phyloP scores from a whole-genome alignment of 176 grass and related monocot genomes.

The Calamus simplicifolius region DNA sequence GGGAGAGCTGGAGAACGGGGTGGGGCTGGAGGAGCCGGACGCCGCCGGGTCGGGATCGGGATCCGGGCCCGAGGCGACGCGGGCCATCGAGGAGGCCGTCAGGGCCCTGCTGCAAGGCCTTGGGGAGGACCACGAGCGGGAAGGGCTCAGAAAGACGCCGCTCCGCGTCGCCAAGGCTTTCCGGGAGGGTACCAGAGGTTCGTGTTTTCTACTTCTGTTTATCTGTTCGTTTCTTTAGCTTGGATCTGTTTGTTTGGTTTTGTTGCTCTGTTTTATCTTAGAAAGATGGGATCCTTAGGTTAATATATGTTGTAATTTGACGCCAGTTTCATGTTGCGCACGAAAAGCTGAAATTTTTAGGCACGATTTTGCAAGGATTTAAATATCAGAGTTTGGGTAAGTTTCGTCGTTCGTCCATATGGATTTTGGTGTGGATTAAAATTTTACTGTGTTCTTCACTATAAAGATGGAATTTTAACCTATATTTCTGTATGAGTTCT shows the following conservation, averaged over 20 bases:
- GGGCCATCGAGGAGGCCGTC: conserved; percentile 36
- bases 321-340: background rate
- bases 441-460: too few relatives aligned
- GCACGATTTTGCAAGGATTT: too few relatives aligned
- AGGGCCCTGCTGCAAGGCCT: conserved; percentile 56
- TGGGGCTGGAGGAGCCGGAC: conserved; percentile 21
- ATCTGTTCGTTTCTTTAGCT: background rate
- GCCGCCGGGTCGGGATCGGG: background rate
- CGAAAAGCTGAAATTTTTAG: background rate
- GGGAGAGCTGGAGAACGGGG: conserved; percentile 12
- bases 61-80: background rate
- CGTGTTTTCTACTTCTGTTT: background rate
- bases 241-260: background rate
- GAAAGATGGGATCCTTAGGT: too few relatives aligned
- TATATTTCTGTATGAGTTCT: too few relatives aligned
- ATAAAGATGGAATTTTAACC: too few relatives aligned
- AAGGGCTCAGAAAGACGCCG: conserved; percentile 65
- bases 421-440: too few relatives aligned
- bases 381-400: too few relatives aligned
- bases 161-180: conserved; percentile 97
- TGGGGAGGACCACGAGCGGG: conserved; percentile 72
- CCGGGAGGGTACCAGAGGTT: conserved; percentile 72
- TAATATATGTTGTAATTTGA: background rate
- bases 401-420: too few relatives aligned
- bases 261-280: too few relatives aligned